Evolutionary conservation across 1,139 yeast genomes (phyloP), one percentile per base, ranked within the genome.

Genomic region (Arxiozyma heterogenica): DNA sequence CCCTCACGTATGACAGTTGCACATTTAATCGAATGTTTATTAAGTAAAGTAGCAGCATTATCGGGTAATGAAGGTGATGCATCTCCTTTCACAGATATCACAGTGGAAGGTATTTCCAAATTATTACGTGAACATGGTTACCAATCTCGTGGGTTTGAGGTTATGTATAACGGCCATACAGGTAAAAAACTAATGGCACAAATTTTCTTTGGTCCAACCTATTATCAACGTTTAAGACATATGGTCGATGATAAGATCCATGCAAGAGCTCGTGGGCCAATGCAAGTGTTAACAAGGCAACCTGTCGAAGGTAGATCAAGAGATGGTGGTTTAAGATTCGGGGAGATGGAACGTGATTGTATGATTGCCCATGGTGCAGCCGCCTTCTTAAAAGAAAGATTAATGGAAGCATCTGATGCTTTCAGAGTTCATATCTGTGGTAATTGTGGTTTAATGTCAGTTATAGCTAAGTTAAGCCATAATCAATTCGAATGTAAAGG

Each of bases 1-100:
- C 99, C 99, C 63, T 93, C 98, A 56, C 97, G 99, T 80, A 93
- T 93, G 99, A 93, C 99, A 51, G 98, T 93, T 58, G 99, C 98
- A 55, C 98, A 94, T 79, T 86, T 93, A 76, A 93, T 93, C 73
- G 99, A 93, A 75, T 94, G 98, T 84, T 77, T 93, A 69, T 78
- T 94, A 65, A 86, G 96, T 53, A 93, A 94, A 74, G 98, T 94
- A 49, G 93, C 98, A 8, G 84, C 98, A 1, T 78, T 93, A 64
- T 84, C 95, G 49, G 99, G 98, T 65, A 80, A 87, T 65, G 98
- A 93, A 73, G 98, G 98, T 78, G 98, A 93, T 73, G 98, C 98
- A 4, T 90, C 98, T 8, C 98, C 98, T 50, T 93, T 93, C 68
- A 93, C 98, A 0, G 97, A 89, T 71, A 95, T 94, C 58, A 94